A percentile compares a stretch with the other conserved stretches of the same genome.
These are phyloP conservation scores for Auricularia cornea DNA, from an alignment of 768 basidiomycete species.

Conservation along the genomic window DNA sequence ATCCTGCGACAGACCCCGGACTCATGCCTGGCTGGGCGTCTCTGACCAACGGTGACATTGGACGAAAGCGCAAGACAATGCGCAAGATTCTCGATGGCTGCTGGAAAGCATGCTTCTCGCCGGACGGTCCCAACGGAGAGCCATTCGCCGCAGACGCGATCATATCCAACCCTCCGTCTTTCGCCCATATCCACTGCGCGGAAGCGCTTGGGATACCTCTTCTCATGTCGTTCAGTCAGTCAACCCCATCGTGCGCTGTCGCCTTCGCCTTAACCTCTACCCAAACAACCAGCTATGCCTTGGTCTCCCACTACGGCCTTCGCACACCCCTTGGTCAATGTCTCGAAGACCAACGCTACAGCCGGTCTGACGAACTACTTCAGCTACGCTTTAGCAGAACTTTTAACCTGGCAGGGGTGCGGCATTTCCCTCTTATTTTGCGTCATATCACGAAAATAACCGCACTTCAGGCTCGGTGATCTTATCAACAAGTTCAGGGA, in stretches of 20 bases:
- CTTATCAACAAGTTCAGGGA: constrained; percentile 51
- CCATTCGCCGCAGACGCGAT: constrained; percentile 55
- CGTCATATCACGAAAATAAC: constrained; percentile 1
- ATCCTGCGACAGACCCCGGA: constrained; percentile 42
- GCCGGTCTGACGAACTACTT: constrained; percentile 48
- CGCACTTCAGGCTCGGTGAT: constrained; percentile 42
- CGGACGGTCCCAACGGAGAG: constrained; percentile 35
- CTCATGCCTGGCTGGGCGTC: constrained; percentile 51
- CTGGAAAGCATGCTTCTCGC: constrained; percentile 44
- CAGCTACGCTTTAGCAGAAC: constrained; percentile 47
- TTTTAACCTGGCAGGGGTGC: constrained; percentile 54
- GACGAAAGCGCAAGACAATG: constrained; percentile 37
- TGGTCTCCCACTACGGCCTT: constrained; percentile 37
- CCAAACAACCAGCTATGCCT: background rate
- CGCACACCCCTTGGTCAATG: constrained; percentile 55
- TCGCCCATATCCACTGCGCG: constrained; percentile 57
- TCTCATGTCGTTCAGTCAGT: constrained; percentile 48
- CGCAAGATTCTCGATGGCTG: constrained; percentile 53
- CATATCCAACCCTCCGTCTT: constrained; percentile 61
- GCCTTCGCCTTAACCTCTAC: background rate
- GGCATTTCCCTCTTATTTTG: background rate
- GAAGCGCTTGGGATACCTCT: constrained; percentile 55
- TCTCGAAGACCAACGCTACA: constrained; percentile 46
- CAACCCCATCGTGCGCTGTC: background rate
- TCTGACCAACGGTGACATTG: constrained; percentile 55